Percentiles rank a stretch among this genome's conserved stretches.
Conservation (phyloP, 2,329 filamentous ascomycete genomes). For the Mariannaea sp. region DNA sequence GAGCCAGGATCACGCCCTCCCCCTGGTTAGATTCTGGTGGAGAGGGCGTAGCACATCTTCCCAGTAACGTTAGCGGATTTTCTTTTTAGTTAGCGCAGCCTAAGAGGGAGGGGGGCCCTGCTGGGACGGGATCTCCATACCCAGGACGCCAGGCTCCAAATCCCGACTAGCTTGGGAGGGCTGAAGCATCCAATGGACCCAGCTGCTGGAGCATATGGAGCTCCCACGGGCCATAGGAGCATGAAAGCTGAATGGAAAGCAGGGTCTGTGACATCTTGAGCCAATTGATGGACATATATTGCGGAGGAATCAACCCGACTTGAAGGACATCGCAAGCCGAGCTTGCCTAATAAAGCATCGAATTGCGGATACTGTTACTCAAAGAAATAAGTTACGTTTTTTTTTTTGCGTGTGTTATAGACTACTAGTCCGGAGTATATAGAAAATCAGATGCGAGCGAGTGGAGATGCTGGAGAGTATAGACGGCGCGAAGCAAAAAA, state of each 20-base stretch:
- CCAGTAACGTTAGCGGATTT: conserved; percentile 28
- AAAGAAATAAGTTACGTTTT: no score
- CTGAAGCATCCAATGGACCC: conserved; percentile 42
- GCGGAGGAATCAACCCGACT: not conserved
- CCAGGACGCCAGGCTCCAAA: conserved; percentile 32
- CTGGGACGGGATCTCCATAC: conserved; percentile 41
- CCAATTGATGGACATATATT: not conserved
- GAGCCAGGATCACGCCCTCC: no score
- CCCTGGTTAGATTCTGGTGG: no score
- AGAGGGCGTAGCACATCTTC: conserved; percentile 19
- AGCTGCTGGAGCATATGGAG: conserved; percentile 30
- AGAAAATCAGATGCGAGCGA: not conserved
- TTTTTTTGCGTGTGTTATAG: not conserved
- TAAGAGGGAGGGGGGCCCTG: conserved; percentile 19
- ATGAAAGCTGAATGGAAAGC: no score
- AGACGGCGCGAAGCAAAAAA: conserved; percentile 8
- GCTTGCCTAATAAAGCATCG: no score
- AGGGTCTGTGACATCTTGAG: no score
- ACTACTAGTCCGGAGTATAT: no score
- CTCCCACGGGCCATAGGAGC: no score
- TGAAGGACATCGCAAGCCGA: not conserved
- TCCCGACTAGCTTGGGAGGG: conserved; percentile 45
- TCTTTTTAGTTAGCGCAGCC: conserved; percentile 28
- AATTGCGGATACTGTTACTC: no score
- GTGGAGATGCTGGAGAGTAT: not conserved